A percentile compares a stretch with the other conserved stretches of the same genome.
phyloP scores from a whole-genome alignment of 2,329 filamentous ascomycete species.

The Monosporascus cannonballus region DNA sequence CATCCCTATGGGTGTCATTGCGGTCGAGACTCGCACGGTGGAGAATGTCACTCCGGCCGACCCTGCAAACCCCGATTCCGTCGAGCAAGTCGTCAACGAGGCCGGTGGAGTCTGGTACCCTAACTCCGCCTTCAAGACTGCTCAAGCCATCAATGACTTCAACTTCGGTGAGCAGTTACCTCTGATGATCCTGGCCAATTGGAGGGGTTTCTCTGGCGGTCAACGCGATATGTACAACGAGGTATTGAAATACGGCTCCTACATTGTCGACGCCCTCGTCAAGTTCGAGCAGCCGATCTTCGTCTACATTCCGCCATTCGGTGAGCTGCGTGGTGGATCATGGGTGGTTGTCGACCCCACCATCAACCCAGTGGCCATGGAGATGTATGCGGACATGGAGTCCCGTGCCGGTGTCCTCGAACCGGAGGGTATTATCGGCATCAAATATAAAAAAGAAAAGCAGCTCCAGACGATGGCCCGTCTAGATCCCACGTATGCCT shows the following conservation, averaged over 20 bases:
- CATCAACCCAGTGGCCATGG: constrained; percentile 94
- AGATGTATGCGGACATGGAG: constrained; percentile 98
- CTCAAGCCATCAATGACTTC: constrained; percentile 97
- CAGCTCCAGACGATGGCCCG: constrained; percentile 97
- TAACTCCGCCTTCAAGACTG: constrained; percentile 99
- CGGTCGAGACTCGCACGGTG: constrained; percentile 88
- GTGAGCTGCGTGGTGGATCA: constrained; percentile 95
- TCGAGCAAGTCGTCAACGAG: constrained; percentile 90
- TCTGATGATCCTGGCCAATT: constrained; percentile 98
- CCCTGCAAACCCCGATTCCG: constrained; percentile 96
- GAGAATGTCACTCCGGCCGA: constrained; percentile 97
- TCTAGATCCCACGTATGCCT: constrained; percentile 75
- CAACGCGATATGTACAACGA: constrained; percentile 99
- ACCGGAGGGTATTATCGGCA: constrained; percentile 95
- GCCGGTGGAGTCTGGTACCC: constrained; percentile 99
- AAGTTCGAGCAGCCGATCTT: constrained; percentile 99
- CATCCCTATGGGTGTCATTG: constrained; percentile 97
- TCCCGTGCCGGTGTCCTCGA: constrained; percentile 95
- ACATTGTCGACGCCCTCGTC: constrained; percentile 96
- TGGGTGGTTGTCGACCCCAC: constrained; percentile 99
- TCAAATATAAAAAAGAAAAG: constrained; percentile 97
- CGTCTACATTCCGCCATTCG: constrained; percentile 95
- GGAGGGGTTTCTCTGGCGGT: constrained; percentile 99
- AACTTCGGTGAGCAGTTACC: constrained; percentile 98
- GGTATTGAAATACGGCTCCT: constrained; percentile 98